Conservation (phyloP, 1,139 yeast species). For the Debaryomyces coudertii region DNA sequence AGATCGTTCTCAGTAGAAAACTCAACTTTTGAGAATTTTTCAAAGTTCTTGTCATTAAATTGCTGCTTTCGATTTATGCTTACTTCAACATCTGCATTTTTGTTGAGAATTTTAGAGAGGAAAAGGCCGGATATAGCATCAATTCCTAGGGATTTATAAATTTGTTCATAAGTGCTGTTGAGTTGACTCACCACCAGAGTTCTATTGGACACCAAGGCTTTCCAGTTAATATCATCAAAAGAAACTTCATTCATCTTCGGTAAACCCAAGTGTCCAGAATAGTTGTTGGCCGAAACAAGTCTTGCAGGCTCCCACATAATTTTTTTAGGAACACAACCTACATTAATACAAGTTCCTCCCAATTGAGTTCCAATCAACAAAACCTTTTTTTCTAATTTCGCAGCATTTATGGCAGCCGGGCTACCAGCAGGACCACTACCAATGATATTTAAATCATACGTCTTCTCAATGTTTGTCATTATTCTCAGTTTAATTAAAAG, state of each 20-base stretch:
- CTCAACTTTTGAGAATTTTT: conserved; percentile 49
- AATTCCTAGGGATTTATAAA: conserved; percentile 4
- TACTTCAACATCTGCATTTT: conserved; percentile 5
- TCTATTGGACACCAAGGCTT: not conserved
- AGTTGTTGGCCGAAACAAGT: not conserved
- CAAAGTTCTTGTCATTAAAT: conserved; percentile 17
- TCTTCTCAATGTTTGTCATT: not conserved
- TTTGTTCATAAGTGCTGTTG: conserved; percentile 2
- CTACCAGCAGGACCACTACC: conserved; percentile 9
- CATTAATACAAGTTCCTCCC: conserved; percentile 10
- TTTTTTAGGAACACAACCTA: conserved; percentile 70
- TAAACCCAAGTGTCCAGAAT: not conserved
- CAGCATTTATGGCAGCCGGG: conserved; percentile 8
- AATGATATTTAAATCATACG: conserved; percentile 3
- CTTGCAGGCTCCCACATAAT: conserved; percentile 71
- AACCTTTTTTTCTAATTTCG: conserved; percentile 3
- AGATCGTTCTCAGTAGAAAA: conserved; percentile 75
- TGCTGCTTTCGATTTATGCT: not conserved
- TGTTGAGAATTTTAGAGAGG: conserved; percentile 1
- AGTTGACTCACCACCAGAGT: not conserved
- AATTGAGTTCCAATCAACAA: not conserved
- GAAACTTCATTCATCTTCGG: not conserved
- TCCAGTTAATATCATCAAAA: conserved; percentile 6
- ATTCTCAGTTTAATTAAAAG: not conserved
- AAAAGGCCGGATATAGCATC: too few relatives aligned